Conservation (phyloP, 2,329 filamentous ascomycete species). For the Lecanosticta acicola region DNA sequence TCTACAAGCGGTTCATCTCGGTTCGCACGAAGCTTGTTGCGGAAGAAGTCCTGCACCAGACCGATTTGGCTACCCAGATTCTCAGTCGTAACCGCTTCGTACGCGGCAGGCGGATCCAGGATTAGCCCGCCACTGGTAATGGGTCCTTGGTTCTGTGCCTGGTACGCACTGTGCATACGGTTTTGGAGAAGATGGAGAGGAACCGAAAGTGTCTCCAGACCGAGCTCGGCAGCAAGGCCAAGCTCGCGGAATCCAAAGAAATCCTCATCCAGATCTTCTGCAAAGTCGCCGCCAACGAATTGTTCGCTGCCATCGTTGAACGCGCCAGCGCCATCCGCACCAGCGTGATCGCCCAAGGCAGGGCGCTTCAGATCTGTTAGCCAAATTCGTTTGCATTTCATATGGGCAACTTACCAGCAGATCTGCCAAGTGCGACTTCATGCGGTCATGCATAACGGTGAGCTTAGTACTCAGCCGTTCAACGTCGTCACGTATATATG, state of each 20-base stretch:
- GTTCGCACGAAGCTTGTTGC: slow-evolving; percentile 79
- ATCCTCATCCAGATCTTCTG: slow-evolving; percentile 94
- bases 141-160: slow-evolving; percentile 65
- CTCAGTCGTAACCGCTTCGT: slow-evolving; percentile 72
- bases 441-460: slow-evolving; percentile 80
- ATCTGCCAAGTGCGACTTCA: slow-evolving; percentile 90
- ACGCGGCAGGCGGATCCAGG: slow-evolving; percentile 62
- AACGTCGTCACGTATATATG: slow-evolving; percentile 88
- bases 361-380: slow-evolving; percentile 54
- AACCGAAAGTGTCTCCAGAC: slow-evolving; percentile 79
- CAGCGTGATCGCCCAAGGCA: slow-evolving; percentile 68
- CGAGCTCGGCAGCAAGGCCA: slow-evolving; percentile 85
- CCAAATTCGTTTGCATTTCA: not conserved
- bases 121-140: slow-evolving; percentile 55
- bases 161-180: slow-evolving; percentile 77
- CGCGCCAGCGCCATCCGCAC: slow-evolving; percentile 76
- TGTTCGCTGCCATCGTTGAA: slow-evolving; percentile 98
- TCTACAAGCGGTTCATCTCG: slow-evolving; percentile 78
- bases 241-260: slow-evolving; percentile 98
- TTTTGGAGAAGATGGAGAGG: slow-evolving; percentile 91
- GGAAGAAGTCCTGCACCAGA: slow-evolving; percentile 85
- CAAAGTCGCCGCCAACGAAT: slow-evolving; percentile 93
- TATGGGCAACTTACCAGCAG: slow-evolving; percentile 53
- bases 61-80: slow-evolving; percentile 76
- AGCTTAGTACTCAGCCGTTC: slow-evolving; percentile 78